These are phyloP conservation scores for Hanseniaspora mollemarum DNA, from an alignment of 805 yeast species.

Conservation along the genomic window DNA sequence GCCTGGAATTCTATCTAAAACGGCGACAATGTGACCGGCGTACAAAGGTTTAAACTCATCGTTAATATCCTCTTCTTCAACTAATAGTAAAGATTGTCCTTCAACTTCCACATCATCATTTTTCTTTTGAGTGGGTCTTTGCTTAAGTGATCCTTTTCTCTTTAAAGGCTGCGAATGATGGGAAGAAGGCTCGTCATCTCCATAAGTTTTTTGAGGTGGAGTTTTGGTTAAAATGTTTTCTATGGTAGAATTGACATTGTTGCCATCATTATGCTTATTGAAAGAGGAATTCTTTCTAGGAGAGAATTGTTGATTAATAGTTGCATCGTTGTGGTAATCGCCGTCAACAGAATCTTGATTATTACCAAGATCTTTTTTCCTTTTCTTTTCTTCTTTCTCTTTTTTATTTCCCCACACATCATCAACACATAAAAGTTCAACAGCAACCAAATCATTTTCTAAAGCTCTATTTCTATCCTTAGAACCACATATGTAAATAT, in stretches of 20 bases:
- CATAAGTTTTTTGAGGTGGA: slow-evolving; percentile 29
- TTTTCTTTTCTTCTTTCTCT: slow-evolving; percentile 93
- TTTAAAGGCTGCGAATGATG: slow-evolving; percentile 28
- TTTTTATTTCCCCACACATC: slow-evolving; percentile 96
- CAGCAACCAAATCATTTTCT: slow-evolving; percentile 94
- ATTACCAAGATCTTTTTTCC: slow-evolving; percentile 55
- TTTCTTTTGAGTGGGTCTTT: slow-evolving; percentile 93
- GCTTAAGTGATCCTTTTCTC: slow-evolving; percentile 83
- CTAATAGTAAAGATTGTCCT: slow-evolving; percentile 82
- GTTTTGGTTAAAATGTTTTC: slow-evolving; percentile 29
- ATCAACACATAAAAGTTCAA: slow-evolving; percentile 85
- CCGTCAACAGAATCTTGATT: slow-evolving; percentile 34
- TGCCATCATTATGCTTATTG: slow-evolving; percentile 16
- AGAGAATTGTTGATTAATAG: slow-evolving; percentile 35
- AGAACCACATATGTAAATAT: slow-evolving; percentile 93
- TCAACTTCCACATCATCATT: slow-evolving; percentile 98
- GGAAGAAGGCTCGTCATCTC: slow-evolving; percentile 11
- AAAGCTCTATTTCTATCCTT: slow-evolving; percentile 95
- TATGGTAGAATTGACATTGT: slow-evolving; percentile 22
- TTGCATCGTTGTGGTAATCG: slow-evolving; percentile 72
- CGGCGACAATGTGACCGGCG: slow-evolving; percentile 98
- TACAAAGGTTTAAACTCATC: slow-evolving; percentile 88
- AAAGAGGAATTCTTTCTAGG: slow-evolving; percentile 24
- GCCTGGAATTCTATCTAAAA: slow-evolving; percentile 93
- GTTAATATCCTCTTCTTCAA: slow-evolving; percentile 89